Evolutionary conservation across 1,284 basidiomycete genomes (phyloP).

Genomic region (Phylloboletellus chloephorus): DNA sequence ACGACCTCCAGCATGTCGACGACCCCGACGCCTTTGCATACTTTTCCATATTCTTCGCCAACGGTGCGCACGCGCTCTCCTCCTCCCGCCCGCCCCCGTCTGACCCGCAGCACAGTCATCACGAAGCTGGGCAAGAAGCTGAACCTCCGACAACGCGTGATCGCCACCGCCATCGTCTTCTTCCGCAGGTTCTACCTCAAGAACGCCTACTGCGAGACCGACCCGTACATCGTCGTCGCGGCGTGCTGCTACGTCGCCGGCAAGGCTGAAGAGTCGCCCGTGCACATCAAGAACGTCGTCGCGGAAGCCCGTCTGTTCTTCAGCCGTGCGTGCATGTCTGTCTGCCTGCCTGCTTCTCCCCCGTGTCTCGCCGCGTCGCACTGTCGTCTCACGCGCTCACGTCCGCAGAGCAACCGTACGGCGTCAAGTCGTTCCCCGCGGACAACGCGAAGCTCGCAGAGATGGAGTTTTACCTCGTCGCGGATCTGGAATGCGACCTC

Average conservation of each 20-base stretch:
- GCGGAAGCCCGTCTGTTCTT: conserved; percentile 78
- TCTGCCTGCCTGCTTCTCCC: background rate
- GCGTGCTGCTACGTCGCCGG: conserved; percentile 95
- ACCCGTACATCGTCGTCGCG: conserved; percentile 87
- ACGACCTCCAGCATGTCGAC: conserved; percentile 75
- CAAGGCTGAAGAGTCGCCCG: conserved; percentile 93
- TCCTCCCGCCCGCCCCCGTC: background rate
- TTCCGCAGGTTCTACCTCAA: conserved; percentile 94
- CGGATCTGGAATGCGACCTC: conserved; percentile 94
- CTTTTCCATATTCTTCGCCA: conserved; percentile 80
- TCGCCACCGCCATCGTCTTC: conserved; percentile 90
- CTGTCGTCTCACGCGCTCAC: background rate
- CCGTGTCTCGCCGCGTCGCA: background rate
- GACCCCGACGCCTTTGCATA: conserved; percentile 72
- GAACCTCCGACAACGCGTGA: conserved; percentile 79
- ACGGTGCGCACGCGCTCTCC: conserved; percentile 41
- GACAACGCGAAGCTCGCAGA: conserved; percentile 93
- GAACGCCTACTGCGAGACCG: conserved; percentile 90
- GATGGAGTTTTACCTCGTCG: conserved; percentile 98
- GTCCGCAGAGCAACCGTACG: conserved; percentile 53
- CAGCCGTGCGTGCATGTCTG: conserved; percentile 68
- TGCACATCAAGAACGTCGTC: conserved; percentile 93
- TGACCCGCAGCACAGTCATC: conserved; percentile 51
- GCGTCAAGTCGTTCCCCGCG: conserved; percentile 70
- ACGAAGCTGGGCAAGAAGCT: conserved; percentile 85